phyloP scores from a whole-genome alignment of 768 basidiomycete genomes.

The Trametes gibbosa region DNA sequence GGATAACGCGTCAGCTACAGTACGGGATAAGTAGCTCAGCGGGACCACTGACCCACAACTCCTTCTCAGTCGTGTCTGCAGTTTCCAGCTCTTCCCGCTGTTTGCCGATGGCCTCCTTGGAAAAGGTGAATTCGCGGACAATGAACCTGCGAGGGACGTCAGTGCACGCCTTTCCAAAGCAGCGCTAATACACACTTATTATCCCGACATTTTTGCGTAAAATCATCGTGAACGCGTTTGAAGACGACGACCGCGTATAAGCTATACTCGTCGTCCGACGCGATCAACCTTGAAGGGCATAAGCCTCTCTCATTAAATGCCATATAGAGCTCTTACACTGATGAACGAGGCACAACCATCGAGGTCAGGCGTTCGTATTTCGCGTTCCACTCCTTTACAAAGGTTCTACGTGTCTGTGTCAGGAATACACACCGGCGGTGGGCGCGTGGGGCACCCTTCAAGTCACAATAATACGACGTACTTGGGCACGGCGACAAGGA shows the following conservation, averaged over 20 bases:
- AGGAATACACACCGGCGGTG: conserved; percentile 21
- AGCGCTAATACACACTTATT: conserved; percentile 70
- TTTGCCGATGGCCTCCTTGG: conserved; percentile 76
- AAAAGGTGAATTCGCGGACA: conserved; percentile 90
- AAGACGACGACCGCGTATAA: conserved; percentile 88
- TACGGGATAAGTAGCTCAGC: too few species aligned
- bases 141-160: conserved; percentile 60
- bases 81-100: conserved; percentile 77
- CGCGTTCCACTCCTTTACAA: conserved; percentile 82
- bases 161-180: neutral
- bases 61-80: conserved; percentile 88
- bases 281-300: conserved; percentile 52
- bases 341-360: conserved; percentile 94
- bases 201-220: conserved; percentile 90
- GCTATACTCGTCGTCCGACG: conserved; percentile 85
- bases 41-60: conserved; percentile 81
- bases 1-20: too few species aligned
- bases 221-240: conserved; percentile 88
- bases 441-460: conserved; percentile 1
- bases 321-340: conserved; percentile 52
- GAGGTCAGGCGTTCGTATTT: conserved; percentile 85
- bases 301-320: neutral
- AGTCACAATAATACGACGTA: conserved; percentile 35
- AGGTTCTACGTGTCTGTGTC: conserved; percentile 46
- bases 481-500: conserved; percentile 94